Conservation (phyloP, 1,139 yeast species). For the Torulaspora globosa region DNA sequence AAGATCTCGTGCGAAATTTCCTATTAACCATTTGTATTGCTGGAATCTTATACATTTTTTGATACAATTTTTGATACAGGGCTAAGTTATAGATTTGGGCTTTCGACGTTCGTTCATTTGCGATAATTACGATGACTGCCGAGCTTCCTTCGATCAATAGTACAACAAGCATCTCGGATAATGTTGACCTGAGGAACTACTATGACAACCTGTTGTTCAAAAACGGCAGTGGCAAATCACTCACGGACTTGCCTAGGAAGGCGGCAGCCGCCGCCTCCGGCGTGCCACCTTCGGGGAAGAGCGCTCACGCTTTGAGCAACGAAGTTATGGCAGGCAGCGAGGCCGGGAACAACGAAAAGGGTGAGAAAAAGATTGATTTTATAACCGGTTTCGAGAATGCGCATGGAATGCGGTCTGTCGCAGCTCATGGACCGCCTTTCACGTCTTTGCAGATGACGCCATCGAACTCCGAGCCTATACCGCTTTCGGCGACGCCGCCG, state of each 20-base stretch:
- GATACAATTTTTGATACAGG: constrained; percentile 1
- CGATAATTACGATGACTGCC: constrained; percentile 10
- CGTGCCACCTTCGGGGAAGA: neutral
- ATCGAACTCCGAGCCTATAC: constrained; percentile 16
- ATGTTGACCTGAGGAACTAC: constrained; percentile 33
- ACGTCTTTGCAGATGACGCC: constrained; percentile 17
- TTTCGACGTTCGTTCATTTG: neutral
- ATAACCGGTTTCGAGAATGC: constrained; percentile 26
- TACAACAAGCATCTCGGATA: constrained; percentile 36
- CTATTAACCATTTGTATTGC: neutral
- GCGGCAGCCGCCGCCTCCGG: constrained; percentile 9
- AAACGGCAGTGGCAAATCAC: constrained; percentile 34
- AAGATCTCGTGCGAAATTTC: neutral
- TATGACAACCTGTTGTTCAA: constrained; percentile 36
- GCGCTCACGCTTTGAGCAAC: constrained; percentile 6
- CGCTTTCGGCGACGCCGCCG: constrained; percentile 9
- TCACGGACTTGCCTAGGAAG: constrained; percentile 34
- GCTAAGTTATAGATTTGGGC: neutral
- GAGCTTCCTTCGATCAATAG: constrained; percentile 37
- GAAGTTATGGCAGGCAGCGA: neutral
- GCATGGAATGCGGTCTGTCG: constrained; percentile 2
- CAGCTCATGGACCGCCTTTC: constrained; percentile 11
- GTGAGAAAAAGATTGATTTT: constrained; percentile 24
- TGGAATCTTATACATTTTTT: constrained; percentile 1
- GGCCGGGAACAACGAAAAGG: constrained; percentile 3